A percentile compares a stretch with the other conserved stretches of the same genome.
Conservation (phyloP, 768 basidiomycete genomes). For the Dacryopinax primogenitus region DNA sequence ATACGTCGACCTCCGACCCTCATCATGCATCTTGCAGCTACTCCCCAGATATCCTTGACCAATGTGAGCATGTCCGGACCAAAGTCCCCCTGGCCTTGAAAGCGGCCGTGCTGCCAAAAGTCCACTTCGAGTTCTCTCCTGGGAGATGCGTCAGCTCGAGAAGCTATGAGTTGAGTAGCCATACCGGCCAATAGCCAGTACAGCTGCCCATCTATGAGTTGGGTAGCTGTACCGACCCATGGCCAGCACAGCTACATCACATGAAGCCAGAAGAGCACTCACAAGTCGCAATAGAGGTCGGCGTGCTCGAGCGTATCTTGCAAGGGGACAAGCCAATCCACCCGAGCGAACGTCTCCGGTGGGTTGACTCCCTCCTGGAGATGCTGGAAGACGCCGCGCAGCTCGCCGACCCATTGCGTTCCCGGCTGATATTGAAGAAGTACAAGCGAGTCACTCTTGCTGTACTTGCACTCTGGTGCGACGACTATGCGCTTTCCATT, state of each 20-base stretch:
- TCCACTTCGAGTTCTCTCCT: conserved; percentile 1
- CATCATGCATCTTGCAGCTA: not conserved
- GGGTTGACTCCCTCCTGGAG: not conserved
- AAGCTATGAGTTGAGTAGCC: not conserved
- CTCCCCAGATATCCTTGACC: not conserved
- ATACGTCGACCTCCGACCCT: not conserved
- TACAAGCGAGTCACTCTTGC: not conserved
- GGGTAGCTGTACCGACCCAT: not conserved
- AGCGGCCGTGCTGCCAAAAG: not conserved
- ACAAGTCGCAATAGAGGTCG: not conserved
- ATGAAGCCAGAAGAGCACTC: not conserved
- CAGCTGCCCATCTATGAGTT: not conserved
- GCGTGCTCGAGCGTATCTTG: not conserved
- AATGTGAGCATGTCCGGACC: not conserved
- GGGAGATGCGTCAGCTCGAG: not conserved
- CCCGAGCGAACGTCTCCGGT: not conserved
- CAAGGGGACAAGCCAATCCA: not conserved
- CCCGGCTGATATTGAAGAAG: not conserved
- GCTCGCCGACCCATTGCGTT: not conserved
- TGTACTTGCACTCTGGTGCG: not conserved
- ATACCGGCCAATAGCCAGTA: not conserved
- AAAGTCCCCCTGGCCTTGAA: not conserved
- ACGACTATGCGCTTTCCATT: not conserved
- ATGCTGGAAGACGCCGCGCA: not conserved
- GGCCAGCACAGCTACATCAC: not conserved